Evolutionary conservation across 768 basidiomycete species (phyloP).

Genomic region (Psilocybe sp.): DNA sequence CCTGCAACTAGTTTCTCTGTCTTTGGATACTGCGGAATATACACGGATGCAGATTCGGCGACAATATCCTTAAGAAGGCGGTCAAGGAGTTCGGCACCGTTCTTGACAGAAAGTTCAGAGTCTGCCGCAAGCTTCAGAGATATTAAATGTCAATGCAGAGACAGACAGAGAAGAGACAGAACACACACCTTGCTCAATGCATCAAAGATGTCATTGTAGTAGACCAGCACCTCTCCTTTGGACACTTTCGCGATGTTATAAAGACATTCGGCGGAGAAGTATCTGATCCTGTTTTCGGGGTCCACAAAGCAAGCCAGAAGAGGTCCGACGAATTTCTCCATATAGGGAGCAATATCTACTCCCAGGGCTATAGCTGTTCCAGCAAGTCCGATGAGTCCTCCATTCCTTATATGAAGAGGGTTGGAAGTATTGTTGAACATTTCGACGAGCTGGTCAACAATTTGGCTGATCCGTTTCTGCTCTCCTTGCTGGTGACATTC

Average conservation of each 20-base stretch:
- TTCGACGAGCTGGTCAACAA: conserved; percentile 92
- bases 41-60: conserved; percentile 92
- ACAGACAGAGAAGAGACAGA: background rate
- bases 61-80: conserved; percentile 98
- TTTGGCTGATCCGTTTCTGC: conserved; percentile 74
- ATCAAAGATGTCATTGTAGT: conserved; percentile 98
- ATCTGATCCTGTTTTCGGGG: conserved; percentile 90
- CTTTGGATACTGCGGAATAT: conserved; percentile 85
- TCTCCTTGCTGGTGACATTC: conserved; percentile 85
- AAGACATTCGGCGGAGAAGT: conserved; percentile 96
- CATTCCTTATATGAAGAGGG: conserved; percentile 87
- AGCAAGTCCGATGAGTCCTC: conserved; percentile 93
- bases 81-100: conserved; percentile 95
- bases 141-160: background rate
- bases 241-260: conserved; percentile 99
- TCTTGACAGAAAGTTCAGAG: conserved; percentile 94
- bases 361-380: conserved; percentile 97
- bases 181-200: conserved; percentile 88
- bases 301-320: conserved; percentile 92
- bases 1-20: conserved; percentile 67
- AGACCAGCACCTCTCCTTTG: conserved; percentile 93
- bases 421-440: conserved; percentile 87
- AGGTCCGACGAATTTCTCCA: conserved; percentile 89
- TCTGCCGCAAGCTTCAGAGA: conserved; percentile 86
- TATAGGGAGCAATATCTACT: conserved; percentile 89